Base-by-base conservation (phyloP, 169 alveolate species). In the Plasmodium billcollinsi region DNA sequence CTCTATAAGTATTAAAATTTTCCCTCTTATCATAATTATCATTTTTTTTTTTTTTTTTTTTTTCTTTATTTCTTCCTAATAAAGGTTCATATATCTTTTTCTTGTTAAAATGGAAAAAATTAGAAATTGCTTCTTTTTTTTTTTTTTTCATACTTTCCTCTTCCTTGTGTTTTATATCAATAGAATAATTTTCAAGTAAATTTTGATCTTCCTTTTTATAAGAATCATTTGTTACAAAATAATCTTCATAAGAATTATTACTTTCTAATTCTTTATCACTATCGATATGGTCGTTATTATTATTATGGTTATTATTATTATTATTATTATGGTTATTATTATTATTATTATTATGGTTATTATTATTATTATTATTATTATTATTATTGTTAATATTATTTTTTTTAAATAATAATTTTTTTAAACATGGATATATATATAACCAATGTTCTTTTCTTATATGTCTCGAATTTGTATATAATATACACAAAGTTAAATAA, bases 21-120 rank as follows among this genome's bases (percentile, higher is more conserved):
- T 0, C 24, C 0, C 8, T 54, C 62, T 54, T 54, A 54, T 54
- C 62, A 54, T 54, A 54, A 54, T 7, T 58, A 20, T 15, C 54
- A 21, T 21, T 39, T 11, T 20, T 29, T n/a, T 1, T 29, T 11
- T 11, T 24, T 3, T 66, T 39, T 12, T 66, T 54, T 39, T 39
- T 39, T 39, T 39, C 11, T 39, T 39, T 11, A 39, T 39, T 39
- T 39, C 9, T 39, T 26, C 61, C 76, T n/a, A 74, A 52, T 11
- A 74, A 67, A 43, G 88, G 88, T 50, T 74, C 88, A 50, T 74
- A 74, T 74, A 74, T 74, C 61, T 67, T 58, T 45, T 74, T 74
- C 39, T 74, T 74, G 66, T 74, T 72, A 18, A 74, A 61, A 67
- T 74, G 63, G 18, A 59, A 74, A 62, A 74, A 24, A 50, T 74